Percentiles rank a stretch among this genome's conserved stretches.
phyloP scores from a whole-genome alignment of 108 stramenopile genomes.

The Skeletonema potamos region DNA sequence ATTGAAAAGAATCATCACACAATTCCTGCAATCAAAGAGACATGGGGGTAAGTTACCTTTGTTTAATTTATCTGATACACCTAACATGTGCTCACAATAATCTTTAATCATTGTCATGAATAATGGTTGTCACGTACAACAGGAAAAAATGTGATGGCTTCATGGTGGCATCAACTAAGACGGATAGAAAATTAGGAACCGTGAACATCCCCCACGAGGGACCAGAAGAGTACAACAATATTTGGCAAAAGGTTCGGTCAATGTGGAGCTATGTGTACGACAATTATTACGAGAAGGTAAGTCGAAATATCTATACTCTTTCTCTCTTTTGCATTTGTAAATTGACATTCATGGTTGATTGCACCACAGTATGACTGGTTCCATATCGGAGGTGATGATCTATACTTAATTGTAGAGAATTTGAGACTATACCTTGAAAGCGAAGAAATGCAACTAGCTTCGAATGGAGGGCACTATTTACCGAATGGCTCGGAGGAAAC shows the following conservation, averaged over 20 bases:
- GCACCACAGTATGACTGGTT: slow-evolving; percentile 57
- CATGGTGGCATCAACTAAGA: slow-evolving; percentile 89
- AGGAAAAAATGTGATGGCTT: slow-evolving; percentile 96
- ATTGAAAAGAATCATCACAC: slow-evolving; percentile 67
- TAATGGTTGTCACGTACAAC: too few relatives aligned
- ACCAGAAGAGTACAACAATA: slow-evolving; percentile 94
- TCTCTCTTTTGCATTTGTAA: slow-evolving; percentile 33
- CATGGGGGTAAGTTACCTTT: slow-evolving; percentile 66
- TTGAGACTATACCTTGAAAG: slow-evolving; percentile 83
- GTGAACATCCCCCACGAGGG: slow-evolving; percentile 94
- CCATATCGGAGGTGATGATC: slow-evolving; percentile 89
- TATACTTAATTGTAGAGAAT: slow-evolving; percentile 92
- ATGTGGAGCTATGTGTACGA: slow-evolving; percentile 96
- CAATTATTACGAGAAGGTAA: slow-evolving; percentile 83
- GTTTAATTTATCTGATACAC: background rate
- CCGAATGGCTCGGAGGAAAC: slow-evolving; percentile 71
- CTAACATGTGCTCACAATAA: background rate
- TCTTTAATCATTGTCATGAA: background rate
- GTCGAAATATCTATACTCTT: slow-evolving; percentile 39
- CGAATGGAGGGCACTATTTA: slow-evolving; percentile 79
- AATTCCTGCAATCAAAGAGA: slow-evolving; percentile 72
- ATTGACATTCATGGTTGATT: background rate
- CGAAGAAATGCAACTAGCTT: slow-evolving; percentile 79
- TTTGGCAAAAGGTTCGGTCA: slow-evolving; percentile 96
- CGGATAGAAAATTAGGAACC: slow-evolving; percentile 70